phyloP scores from a whole-genome alignment of 331 rosid genomes.

The Cydonia oblonga region DNA sequence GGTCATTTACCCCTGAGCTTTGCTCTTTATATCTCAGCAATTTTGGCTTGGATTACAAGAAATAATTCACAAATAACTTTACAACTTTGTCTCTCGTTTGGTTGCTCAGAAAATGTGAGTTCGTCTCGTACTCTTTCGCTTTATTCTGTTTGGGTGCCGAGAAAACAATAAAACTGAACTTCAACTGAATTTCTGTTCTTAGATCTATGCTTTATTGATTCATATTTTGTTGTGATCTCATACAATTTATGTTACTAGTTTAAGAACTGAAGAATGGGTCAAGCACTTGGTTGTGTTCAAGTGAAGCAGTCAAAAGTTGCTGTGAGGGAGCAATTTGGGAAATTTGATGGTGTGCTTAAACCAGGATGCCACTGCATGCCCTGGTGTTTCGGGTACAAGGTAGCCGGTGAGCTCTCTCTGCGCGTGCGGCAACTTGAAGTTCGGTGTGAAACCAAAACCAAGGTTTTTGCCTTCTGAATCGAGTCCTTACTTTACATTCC shows the following conservation, averaged over 20 bases:
- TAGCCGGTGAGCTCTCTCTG: slow-evolving; percentile 52
- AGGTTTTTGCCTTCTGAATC: slow-evolving; percentile 31
- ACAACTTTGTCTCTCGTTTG: not conserved
- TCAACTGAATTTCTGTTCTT: not conserved
- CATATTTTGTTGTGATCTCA: not conserved
- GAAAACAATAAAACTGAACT: not conserved
- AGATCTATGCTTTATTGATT: not conserved
- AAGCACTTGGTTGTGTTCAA: slow-evolving; percentile 45
- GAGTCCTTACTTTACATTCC: not conserved
- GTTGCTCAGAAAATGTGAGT: not conserved
- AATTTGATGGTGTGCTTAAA: slow-evolving; percentile 40
- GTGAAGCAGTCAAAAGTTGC: slow-evolving; percentile 70
- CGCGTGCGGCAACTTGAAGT: slow-evolving; percentile 79
- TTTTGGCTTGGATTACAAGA: slow-evolving; percentile 4
- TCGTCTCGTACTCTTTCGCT: not conserved
- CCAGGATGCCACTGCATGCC: slow-evolving; percentile 84
- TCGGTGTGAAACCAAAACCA: slow-evolving; percentile 64
- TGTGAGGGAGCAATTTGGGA: slow-evolving; percentile 61
- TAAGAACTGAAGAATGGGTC: slow-evolving; percentile 42
- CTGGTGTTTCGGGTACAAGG: slow-evolving; percentile 58
- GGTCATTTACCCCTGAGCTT: too few relatives aligned
- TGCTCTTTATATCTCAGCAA: not conserved
- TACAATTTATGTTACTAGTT: not conserved
- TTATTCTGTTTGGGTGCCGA: not conserved
- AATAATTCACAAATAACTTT: not conserved